These are phyloP conservation scores for Rhizopus stolonifer DNA, from an alignment of 371 early-diverging fungal genomes.

Conservation along the genomic window DNA sequence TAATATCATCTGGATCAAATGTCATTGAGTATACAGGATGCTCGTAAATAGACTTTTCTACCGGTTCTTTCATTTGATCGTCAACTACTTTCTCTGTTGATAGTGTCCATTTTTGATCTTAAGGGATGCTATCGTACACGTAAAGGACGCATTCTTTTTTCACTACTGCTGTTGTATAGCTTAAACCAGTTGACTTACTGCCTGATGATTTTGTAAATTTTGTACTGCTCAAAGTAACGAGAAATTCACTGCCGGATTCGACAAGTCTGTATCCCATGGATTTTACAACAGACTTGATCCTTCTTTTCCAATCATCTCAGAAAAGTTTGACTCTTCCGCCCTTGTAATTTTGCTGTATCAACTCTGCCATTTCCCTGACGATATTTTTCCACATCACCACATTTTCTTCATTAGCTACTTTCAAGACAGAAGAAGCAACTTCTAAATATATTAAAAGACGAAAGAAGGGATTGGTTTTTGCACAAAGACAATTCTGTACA, in stretches of 20 bases:
- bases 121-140: background rate
- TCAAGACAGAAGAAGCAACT: background rate
- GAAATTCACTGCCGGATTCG: background rate
- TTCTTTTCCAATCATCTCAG: conserved; percentile 4
- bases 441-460: no score
- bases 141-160: background rate
- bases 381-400: background rate
- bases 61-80: conserved; percentile 3
- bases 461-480: background rate
- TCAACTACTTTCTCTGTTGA: background rate
- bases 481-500: background rate
- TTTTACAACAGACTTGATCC: conserved; percentile 1
- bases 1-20: conserved; percentile 3
- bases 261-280: conserved; percentile 1
- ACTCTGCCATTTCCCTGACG: background rate
- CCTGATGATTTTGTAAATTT: no score
- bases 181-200: no score
- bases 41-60: background rate
- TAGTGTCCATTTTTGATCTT: background rate
- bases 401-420: background rate
- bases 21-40: conserved; percentile 13
- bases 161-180: no score
- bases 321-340: conserved; percentile 4
- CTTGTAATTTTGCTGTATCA: background rate
- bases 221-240: background rate